These are phyloP conservation scores for Allantophomopsis cytisporea DNA, from an alignment of 2,329 filamentous ascomycete species.

Conservation along the genomic window DNA sequence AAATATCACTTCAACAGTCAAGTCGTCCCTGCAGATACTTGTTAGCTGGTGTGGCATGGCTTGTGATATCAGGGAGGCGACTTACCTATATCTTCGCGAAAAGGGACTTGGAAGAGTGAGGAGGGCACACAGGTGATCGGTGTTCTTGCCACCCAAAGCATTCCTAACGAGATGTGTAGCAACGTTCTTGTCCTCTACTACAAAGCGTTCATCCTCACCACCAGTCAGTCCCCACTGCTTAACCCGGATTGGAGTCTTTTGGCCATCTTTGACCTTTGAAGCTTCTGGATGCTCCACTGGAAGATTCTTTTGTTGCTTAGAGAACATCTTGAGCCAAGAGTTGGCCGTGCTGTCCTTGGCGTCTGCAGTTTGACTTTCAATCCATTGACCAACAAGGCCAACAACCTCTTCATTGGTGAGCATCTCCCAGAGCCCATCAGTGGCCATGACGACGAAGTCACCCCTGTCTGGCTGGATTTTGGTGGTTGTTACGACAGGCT, in stretches of 20 bases:
- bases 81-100: slow-evolving; percentile 77
- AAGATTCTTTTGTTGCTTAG: slow-evolving; percentile 38
- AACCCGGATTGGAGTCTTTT: slow-evolving; percentile 77
- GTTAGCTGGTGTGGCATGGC: slow-evolving; percentile 7
- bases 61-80: slow-evolving; percentile 4
- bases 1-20: slow-evolving; percentile 97
- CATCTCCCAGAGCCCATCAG: slow-evolving; percentile 98
- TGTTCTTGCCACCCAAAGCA: slow-evolving; percentile 82
- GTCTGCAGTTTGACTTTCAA: slow-evolving; percentile 54
- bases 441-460: slow-evolving; percentile 93
- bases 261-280: slow-evolving; percentile 44
- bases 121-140: slow-evolving; percentile 85
- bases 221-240: slow-evolving; percentile 80
- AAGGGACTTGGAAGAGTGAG: slow-evolving; percentile 86
- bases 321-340: slow-evolving; percentile 57
- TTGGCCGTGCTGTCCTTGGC: slow-evolving; percentile 22
- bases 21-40: slow-evolving; percentile 54
- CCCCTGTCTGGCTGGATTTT: slow-evolving; percentile 80
- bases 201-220: slow-evolving; percentile 66
- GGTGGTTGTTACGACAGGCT: slow-evolving; percentile 88
- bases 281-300: slow-evolving; percentile 58
- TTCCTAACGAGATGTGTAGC: slow-evolving; percentile 94
- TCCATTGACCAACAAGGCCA: slow-evolving; percentile 91
- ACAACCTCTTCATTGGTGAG: slow-evolving; percentile 96
- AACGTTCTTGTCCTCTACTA: slow-evolving; percentile 89